A percentile compares a stretch with the other conserved stretches of the same genome.
Conservation (phyloP, 257 asterid species). For the Solanum rostratum region DNA sequence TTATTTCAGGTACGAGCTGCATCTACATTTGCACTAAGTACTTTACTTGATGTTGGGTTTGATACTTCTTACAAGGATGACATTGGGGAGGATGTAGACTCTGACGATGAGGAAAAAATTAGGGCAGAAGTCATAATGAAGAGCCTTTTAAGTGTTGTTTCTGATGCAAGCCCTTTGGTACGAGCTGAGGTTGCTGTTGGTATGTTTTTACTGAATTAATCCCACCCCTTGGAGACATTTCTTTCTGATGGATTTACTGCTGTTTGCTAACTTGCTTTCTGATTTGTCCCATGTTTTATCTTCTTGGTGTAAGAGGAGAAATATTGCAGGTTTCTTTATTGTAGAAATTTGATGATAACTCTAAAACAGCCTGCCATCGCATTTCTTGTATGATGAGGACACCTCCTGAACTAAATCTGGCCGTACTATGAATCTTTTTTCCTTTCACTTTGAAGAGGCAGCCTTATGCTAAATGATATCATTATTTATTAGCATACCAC, state of each 20-base stretch:
- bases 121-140: slow-evolving; percentile 67
- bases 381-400: neutral
- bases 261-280: neutral
- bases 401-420: neutral
- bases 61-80: slow-evolving; percentile 56
- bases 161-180: slow-evolving; percentile 94
- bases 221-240: neutral
- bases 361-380: neutral
- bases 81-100: slow-evolving; percentile 53
- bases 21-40: slow-evolving; percentile 85
- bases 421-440: neutral
- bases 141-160: slow-evolving; percentile 57
- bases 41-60: slow-evolving; percentile 71
- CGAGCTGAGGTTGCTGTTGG: slow-evolving; percentile 98
- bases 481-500: neutral
- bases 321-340: neutral
- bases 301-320: neutral
- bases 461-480: neutral
- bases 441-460: neutral
- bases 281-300: neutral
- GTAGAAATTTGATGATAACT: neutral
- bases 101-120: slow-evolving; percentile 75
- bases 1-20: slow-evolving; percentile 82
- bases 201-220: slow-evolving; percentile 18
- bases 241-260: neutral